Percentiles rank a stretch among this genome's conserved stretches.
Evolutionary conservation across 108 stramenopile species (phyloP).

Genomic region (Fistulifera pelliculosa): DNA sequence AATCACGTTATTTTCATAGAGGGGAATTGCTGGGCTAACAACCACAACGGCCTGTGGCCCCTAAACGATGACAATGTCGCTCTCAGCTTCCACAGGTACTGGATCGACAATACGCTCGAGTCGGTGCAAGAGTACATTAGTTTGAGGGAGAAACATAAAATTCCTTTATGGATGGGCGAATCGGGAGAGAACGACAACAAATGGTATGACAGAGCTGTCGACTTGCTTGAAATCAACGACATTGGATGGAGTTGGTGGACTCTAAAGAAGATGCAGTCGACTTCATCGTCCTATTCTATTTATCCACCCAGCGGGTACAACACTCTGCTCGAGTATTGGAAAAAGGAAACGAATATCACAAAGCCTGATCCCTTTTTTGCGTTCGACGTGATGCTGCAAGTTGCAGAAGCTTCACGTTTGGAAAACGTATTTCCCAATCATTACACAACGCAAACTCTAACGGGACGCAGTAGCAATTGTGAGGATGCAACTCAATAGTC

Average conservation of each 20-base stretch:
- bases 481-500: too few species aligned
- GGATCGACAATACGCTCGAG: constrained; percentile 2
- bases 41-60: constrained; percentile 4
- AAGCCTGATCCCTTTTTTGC: neutral
- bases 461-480: neutral
- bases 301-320: neutral
- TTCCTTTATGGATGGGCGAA: constrained; percentile 2
- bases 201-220: neutral
- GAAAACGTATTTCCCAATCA: neutral
- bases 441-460: neutral
- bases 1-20: neutral
- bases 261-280: neutral
- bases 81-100: constrained; percentile 1
- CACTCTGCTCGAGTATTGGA: neutral
- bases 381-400: constrained; percentile 2
- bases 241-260: neutral
- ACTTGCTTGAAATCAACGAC: neutral
- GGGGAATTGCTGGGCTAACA: constrained; percentile 1
- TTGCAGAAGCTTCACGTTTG: neutral
- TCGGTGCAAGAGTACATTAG: neutral
- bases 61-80: neutral
- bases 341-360: neutral
- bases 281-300: neutral
- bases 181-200: constrained; percentile 2
- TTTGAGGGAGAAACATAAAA: neutral